Conservation (phyloP, 2,329 filamentous ascomycete genomes). For the Ustilaginoidea virens region DNA sequence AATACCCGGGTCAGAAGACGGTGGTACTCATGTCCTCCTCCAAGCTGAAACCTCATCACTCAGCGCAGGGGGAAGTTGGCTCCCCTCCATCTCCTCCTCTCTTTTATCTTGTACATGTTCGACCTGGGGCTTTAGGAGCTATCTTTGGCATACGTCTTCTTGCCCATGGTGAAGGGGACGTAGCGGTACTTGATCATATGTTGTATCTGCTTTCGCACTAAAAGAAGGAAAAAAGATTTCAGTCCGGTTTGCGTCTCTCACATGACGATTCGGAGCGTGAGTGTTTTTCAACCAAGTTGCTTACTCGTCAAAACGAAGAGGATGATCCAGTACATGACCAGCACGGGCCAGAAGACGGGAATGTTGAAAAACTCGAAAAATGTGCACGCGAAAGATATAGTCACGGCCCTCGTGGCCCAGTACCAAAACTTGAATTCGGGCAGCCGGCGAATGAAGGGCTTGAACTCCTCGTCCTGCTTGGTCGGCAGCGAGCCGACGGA, state of each 20-base stretch:
- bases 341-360: constrained; percentile 95
- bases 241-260: too few species aligned
- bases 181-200: constrained; percentile 99
- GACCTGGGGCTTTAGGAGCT: too few species aligned
- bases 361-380: constrained; percentile 94
- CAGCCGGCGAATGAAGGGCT: constrained; percentile 86
- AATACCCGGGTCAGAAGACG: too few species aligned
- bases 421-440: constrained; percentile 99
- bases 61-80: too few species aligned
- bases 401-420: constrained; percentile 74
- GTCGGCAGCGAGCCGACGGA: constrained; percentile 70
- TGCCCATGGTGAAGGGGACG: constrained; percentile 84
- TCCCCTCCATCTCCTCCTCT: too few species aligned
- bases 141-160: constrained; percentile 62
- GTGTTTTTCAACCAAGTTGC: constrained; percentile 29
- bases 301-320: constrained; percentile 88
- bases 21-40: too few species aligned
- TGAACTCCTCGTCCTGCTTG: constrained; percentile 94
- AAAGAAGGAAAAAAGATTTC: too few species aligned
- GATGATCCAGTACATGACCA: constrained; percentile 98
- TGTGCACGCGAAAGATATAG: constrained; percentile 71
- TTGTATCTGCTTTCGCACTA: constrained; percentile 98
- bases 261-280: too few species aligned
- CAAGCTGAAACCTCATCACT: too few species aligned
- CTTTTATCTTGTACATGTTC: too few species aligned